These are phyloP conservation scores for Aspergillus neotritici DNA, from an alignment of 2,329 filamentous ascomycete genomes.

Conservation along the genomic window DNA sequence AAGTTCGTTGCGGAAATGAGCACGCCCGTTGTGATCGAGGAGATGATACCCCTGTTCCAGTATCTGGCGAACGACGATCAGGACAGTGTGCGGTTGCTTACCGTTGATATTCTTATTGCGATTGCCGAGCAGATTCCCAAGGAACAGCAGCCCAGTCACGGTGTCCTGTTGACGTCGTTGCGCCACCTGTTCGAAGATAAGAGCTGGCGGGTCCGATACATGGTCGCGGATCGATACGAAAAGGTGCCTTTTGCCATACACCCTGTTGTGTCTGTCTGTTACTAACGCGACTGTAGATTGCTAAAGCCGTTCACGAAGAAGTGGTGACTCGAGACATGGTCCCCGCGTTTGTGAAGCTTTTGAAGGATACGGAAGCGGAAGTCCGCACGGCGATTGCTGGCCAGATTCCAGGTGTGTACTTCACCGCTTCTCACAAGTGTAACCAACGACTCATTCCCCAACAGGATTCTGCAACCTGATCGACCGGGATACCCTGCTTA, in stretches of 20 bases:
- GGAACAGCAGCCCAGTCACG: conserved; percentile 95
- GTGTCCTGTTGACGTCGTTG: conserved; percentile 81
- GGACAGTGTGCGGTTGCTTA: conserved; percentile 91
- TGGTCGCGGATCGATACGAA: conserved; percentile 98
- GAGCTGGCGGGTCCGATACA: conserved; percentile 98
- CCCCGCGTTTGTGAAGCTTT: conserved; percentile 90
- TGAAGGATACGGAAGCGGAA: conserved; percentile 97
- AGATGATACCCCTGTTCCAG: conserved; percentile 99
- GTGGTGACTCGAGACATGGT: conserved; percentile 90
- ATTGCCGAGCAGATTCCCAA: conserved; percentile 97
- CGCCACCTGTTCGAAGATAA: conserved; percentile 96
- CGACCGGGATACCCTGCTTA: conserved; percentile 78
- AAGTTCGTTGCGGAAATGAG: conserved; percentile 98
- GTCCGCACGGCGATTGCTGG: conserved; percentile 94
- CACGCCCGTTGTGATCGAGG: conserved; percentile 82
- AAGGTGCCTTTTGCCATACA: conserved; percentile 58
- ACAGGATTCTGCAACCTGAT: conserved; percentile 85
- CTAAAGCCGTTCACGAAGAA: conserved; percentile 96
- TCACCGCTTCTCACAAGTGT: not conserved
- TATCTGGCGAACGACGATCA: conserved; percentile 95
- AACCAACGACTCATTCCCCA: conserved; percentile 16
- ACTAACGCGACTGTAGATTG: conserved; percentile 58
- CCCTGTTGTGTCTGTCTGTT: not conserved
- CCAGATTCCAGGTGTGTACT: conserved; percentile 71
- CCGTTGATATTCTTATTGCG: conserved; percentile 91